phyloP scores from a whole-genome alignment of 306 rosid species.

The Citrullus mucosospermus region DNA sequence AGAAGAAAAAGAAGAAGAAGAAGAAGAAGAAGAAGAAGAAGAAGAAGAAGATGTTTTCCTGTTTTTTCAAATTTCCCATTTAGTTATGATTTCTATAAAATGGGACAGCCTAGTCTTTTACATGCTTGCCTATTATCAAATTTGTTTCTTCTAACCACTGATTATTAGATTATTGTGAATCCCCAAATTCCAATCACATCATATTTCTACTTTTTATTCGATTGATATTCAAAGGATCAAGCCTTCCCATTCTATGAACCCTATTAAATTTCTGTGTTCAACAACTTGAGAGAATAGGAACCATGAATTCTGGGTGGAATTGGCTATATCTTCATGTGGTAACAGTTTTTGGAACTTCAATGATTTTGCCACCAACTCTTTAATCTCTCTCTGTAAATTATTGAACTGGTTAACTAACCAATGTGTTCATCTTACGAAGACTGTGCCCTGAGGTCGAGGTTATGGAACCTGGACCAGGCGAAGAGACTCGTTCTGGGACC shows the following conservation, averaged over 20 bases:
- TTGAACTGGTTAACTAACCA: not conserved
- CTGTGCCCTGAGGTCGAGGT: not conserved
- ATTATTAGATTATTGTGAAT: not conserved
- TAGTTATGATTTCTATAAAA: not conserved
- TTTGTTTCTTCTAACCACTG: not conserved
- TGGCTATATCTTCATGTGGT: not conserved
- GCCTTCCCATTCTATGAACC: not conserved
- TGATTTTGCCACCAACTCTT: not conserved
- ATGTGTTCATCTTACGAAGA: not conserved
- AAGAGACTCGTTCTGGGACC: not conserved
- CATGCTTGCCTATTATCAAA: not conserved
- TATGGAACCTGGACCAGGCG: not conserved
- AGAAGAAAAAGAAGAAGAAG: not conserved
- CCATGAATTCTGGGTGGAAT: not conserved
- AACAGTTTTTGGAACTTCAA: not conserved
- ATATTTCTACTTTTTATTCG: not conserved
- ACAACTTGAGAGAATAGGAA: constrained; percentile 1
- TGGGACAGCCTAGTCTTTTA: not conserved
- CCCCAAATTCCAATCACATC: not conserved
- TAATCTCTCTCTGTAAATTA: not conserved
- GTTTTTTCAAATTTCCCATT: not conserved
- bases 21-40: not conserved
- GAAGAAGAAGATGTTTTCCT: not conserved
- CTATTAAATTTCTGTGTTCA: not conserved
- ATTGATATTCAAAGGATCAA: not conserved